phyloP scores from a whole-genome alignment of 305 asterid genomes.

The Stenogyne calaminthoides region DNA sequence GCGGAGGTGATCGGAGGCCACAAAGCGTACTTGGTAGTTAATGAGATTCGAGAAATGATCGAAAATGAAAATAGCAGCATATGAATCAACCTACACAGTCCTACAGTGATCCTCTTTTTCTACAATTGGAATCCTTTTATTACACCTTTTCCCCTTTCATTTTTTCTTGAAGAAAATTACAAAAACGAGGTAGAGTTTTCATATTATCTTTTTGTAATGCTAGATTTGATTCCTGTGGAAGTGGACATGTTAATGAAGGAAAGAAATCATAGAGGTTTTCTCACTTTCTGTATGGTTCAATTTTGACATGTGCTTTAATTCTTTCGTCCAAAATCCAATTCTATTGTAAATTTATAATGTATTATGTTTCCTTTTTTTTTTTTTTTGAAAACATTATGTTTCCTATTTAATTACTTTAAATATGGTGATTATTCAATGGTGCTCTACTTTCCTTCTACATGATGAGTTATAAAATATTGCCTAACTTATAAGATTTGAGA shows the following conservation, averaged over 20 bases:
- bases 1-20: slow-evolving; percentile 90
- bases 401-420: not conserved
- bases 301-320: not conserved
- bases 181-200: not conserved
- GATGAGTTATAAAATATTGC: not conserved
- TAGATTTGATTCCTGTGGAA: not conserved
- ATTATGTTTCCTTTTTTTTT: too few relatives aligned
- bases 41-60: slow-evolving; percentile 75
- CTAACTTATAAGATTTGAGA: not conserved
- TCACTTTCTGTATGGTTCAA: not conserved
- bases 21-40: slow-evolving; percentile 77
- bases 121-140: not conserved
- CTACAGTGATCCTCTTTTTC: not conserved
- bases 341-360: too few relatives aligned
- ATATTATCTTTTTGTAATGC: not conserved
- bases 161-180: not conserved
- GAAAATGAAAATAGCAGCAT: slow-evolving; percentile 54
- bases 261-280: not conserved
- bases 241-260: not conserved
- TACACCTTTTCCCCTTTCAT: not conserved
- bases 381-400: too few relatives aligned
- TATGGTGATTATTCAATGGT: not conserved
- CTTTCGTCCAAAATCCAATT: not conserved
- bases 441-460: not conserved
- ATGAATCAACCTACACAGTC: slow-evolving; percentile 24